A percentile compares a stretch with the other conserved stretches of the same genome.
These are phyloP conservation scores for Rhododendron vialii DNA, from an alignment of 148 eudicot species.

Conservation along the genomic window DNA sequence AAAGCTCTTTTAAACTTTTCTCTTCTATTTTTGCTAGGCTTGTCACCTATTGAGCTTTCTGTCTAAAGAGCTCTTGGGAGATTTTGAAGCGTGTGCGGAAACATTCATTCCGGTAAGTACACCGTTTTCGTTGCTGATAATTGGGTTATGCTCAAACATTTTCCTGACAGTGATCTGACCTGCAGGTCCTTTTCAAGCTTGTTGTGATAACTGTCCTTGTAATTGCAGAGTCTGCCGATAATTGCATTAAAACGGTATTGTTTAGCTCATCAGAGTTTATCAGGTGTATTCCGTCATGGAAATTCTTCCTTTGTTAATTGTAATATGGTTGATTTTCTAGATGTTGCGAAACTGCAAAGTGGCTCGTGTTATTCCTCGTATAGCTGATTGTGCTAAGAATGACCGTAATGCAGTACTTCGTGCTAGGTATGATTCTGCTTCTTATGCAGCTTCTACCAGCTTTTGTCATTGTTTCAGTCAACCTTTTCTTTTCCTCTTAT, in stretches of 20 bases:
- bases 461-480: background rate
- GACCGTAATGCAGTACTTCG: constrained; percentile 87
- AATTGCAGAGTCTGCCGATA: constrained; percentile 97
- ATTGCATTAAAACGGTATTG: constrained; percentile 95
- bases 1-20: background rate
- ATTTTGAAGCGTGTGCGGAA: constrained; percentile 96
- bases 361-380: constrained; percentile 79
- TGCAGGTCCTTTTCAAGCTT: constrained; percentile 93
- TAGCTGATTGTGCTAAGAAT: constrained; percentile 90
- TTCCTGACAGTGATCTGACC: constrained; percentile 27
- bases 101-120: constrained; percentile 78
- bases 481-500: background rate
- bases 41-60: constrained; percentile 78
- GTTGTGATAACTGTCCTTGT: constrained; percentile 99
- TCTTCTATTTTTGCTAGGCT: constrained; percentile 42
- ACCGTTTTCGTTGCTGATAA: background rate
- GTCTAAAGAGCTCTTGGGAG: constrained; percentile 98
- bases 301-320: constrained; percentile 5
- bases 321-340: constrained; percentile 31
- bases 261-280: constrained; percentile 26
- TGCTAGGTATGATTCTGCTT: constrained; percentile 60
- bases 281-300: background rate
- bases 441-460: background rate
- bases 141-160: constrained; percentile 10
- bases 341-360: constrained; percentile 99